Evolutionary conservation across 2,329 filamentous ascomycete species (phyloP).

Genomic region (Chrysoporthe puriensis): DNA sequence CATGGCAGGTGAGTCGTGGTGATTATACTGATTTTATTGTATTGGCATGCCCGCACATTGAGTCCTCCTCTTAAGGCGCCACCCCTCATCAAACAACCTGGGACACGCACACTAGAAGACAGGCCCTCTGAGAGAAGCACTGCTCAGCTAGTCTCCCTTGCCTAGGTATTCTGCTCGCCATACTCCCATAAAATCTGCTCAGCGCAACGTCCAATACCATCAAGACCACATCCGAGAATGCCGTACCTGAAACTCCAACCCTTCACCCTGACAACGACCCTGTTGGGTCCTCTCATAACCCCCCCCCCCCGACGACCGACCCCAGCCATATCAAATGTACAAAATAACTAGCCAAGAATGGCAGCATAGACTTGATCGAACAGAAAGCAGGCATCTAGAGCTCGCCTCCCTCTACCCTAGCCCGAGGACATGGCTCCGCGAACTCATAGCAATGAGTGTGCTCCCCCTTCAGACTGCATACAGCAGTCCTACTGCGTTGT

Average conservation of each 20-base stretch:
- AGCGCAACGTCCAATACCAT: not conserved
- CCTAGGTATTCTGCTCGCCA: not conserved
- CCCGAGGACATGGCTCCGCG: not conserved
- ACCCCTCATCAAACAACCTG: not conserved
- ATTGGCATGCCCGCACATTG: not conserved
- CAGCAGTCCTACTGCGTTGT: constrained; percentile 46
- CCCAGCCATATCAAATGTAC: not conserved
- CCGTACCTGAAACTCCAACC: not conserved
- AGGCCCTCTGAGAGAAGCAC: not conserved
- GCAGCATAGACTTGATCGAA: not conserved
- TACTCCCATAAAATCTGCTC: not conserved
- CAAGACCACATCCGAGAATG: not conserved
- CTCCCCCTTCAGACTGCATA: not conserved
- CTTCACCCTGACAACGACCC: not conserved
- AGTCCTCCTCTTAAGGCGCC: not conserved
- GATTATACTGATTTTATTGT: not conserved
- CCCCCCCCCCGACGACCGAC: not conserved
- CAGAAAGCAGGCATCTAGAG: not conserved
- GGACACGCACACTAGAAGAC: not conserved
- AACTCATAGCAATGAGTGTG: not conserved
- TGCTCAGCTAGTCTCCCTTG: not conserved
- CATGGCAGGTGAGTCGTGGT: too few relatives aligned
- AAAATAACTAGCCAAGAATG: not conserved
- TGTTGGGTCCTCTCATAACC: not conserved
- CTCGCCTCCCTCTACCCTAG: not conserved